Evolutionary conservation across 1,284 basidiomycete species (phyloP).

Genomic region (Trichosporon sp.): DNA sequence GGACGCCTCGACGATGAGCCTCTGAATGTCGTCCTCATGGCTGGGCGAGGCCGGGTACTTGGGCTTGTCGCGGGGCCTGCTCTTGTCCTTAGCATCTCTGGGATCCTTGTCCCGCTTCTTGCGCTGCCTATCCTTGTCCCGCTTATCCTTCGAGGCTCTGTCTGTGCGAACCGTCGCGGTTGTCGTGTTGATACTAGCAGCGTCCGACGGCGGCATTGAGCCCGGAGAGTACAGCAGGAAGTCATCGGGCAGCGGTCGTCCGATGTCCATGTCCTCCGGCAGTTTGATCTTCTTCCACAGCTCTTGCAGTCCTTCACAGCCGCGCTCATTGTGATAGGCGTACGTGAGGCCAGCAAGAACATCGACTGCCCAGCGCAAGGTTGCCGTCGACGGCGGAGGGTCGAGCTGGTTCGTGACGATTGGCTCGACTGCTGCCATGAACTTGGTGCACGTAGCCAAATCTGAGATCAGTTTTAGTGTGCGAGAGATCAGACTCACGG

Average conservation of each 20-base stretch:
- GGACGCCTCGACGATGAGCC: constrained; percentile 1
- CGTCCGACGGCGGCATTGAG: constrained; percentile 8
- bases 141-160: neutral
- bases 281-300: constrained; percentile 45
- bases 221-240: constrained; percentile 7
- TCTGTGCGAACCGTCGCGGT: neutral
- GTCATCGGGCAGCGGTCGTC: constrained; percentile 36
- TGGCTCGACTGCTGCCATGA: constrained; percentile 33
- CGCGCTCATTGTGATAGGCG: constrained; percentile 36
- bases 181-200: constrained; percentile 1
- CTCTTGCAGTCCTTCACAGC: constrained; percentile 37
- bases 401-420: constrained; percentile 8
- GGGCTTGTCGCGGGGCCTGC: neutral
- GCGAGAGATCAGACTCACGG: constrained; percentile 25
- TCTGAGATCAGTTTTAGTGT: constrained; percentile 20
- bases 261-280: constrained; percentile 43
- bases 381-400: constrained; percentile 5
- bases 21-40: neutral
- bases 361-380: constrained; percentile 16
- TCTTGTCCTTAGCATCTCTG: neutral
- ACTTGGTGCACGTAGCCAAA: constrained; percentile 41
- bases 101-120: neutral
- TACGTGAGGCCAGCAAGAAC: constrained; percentile 40
- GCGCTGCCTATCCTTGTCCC: neutral
- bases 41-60: neutral